Conservation (phyloP, 345 rosid genomes). For the Melastoma malabathricum region DNA sequence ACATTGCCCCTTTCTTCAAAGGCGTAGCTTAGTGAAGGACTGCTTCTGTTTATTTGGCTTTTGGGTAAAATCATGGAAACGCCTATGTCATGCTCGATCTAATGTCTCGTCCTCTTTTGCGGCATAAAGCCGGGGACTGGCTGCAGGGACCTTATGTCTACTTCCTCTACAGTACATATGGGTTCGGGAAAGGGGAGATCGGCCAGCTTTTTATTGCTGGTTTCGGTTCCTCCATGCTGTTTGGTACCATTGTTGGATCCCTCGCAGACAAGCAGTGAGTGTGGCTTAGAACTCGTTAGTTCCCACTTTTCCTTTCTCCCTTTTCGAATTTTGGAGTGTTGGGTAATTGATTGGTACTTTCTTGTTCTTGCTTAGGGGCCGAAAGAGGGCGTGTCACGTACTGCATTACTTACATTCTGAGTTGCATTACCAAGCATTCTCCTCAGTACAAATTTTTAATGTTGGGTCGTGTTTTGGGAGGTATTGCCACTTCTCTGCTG, state of each 20-base stretch:
- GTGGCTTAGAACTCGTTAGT: background rate
- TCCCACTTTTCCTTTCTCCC: too few relatives aligned
- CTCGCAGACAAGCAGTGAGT: constrained; percentile 91
- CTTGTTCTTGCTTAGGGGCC: constrained; percentile 76
- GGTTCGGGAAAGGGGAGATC: constrained; percentile 75
- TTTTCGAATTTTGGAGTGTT: too few relatives aligned
- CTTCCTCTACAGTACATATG: constrained; percentile 71
- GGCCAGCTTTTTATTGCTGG: constrained; percentile 98
- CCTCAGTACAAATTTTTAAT: constrained; percentile 81
- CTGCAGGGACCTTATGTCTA: constrained; percentile 97
- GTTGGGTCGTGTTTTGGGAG: constrained; percentile 92
- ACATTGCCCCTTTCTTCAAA: too few relatives aligned
- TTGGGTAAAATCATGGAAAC: too few relatives aligned
- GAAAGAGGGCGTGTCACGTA: constrained; percentile 87
- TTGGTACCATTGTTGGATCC: constrained; percentile 95
- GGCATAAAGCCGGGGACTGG: constrained; percentile 90
- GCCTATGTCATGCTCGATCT: too few relatives aligned
- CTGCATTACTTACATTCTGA: constrained; percentile 71
- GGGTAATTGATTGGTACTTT: too few relatives aligned
- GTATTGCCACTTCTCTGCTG: constrained; percentile 86
- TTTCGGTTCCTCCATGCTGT: constrained; percentile 96
- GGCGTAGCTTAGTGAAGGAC: too few relatives aligned
- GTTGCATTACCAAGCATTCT: constrained; percentile 91
- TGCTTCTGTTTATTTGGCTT: too few relatives aligned
- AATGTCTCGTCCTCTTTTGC: constrained; percentile 11